Conservation (phyloP, 805 yeast species). For the Sungouiozyma ichnusensis region DNA sequence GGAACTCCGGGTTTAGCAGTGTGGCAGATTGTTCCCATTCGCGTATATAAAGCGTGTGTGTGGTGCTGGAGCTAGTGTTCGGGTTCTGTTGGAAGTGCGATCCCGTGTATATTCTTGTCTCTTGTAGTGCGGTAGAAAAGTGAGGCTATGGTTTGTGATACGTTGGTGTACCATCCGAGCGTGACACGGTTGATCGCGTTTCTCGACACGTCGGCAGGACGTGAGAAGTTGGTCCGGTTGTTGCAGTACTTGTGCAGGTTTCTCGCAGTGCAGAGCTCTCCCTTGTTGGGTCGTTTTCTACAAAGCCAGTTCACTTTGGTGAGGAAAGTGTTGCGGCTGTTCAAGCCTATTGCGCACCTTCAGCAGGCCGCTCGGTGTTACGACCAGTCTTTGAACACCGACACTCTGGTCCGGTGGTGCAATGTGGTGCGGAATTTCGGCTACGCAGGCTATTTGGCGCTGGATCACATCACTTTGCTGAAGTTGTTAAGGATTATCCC, state of each 20-base stretch:
- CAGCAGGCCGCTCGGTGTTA: slow-evolving; percentile 57
- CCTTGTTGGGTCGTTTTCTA: slow-evolving; percentile 42
- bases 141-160: slow-evolving; percentile 51
- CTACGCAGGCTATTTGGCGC: slow-evolving; percentile 49
- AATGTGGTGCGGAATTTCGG: slow-evolving; percentile 44
- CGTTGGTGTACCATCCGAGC: slow-evolving; percentile 48
- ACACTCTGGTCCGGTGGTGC: slow-evolving; percentile 30
- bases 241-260: slow-evolving; percentile 75
- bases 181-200: slow-evolving; percentile 48
- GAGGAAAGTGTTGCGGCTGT: slow-evolving; percentile 75
- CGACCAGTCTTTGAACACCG: slow-evolving; percentile 57
- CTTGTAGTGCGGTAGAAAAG: not conserved
- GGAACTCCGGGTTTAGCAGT: not conserved
- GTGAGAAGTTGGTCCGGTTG: slow-evolving; percentile 53
- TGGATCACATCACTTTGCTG: slow-evolving; percentile 56
- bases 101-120: no score
- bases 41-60: not conserved
- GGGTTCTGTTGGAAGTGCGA: no score
- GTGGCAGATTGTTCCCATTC: not conserved
- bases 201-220: slow-evolving; percentile 57
- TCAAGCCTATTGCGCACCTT: slow-evolving; percentile 68
- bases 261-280: slow-evolving; percentile 47
- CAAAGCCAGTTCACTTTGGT: slow-evolving; percentile 55
- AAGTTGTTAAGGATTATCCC: slow-evolving; percentile 39
- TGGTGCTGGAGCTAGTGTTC: no score